Evolutionary conservation across 1,284 basidiomycete species (phyloP), one percentile per base, ranked within the genome.

Genomic region (Cryptococcus sp.): DNA sequence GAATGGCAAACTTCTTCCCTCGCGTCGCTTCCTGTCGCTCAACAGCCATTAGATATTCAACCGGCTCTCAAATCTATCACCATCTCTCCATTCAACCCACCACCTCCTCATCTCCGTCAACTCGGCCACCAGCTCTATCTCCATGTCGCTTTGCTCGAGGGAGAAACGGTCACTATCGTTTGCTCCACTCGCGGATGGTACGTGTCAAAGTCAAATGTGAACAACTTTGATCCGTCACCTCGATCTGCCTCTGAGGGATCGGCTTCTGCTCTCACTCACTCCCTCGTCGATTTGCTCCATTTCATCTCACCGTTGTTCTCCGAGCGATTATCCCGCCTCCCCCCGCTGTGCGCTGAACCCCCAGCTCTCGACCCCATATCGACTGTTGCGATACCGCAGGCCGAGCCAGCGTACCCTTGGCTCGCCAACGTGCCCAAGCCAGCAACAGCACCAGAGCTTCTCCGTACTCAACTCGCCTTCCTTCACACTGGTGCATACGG

Each of bases 71-170:
- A 78, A 58, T 71, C 78, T n/a, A 75, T 84, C 58, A 75, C 79
- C 58, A 69, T 85, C 50, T 81, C 82, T 25, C 79, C 79, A n/a
- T 85, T 83, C 82, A 83, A 83, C 70, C 83, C 83, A 23, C 82
- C 83, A 26, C 81, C 83, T 7, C 81, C 82, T 23, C 81, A 83
- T 62, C 74, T 79, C 39, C 80, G 80, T 44, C 78, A 83, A 58
- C 73, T 78, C 50, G 83, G 83, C 39, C 83, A 84, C 68, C 78
- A 82, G 58, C 78, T 84, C 55, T 85, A 85, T 69, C 75, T 85
- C 50, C 80, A 79, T 46, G 72, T 83, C 48, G 77, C 78, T 40
- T 80, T 82, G 2, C 78, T 84, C 47, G 83, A 85, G 69, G 82
- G 82, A 61, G 83, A 84, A 57, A 75, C 78, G 15, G 73, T 78